These are phyloP conservation scores for Pyricularia sp. DNA, from an alignment of 2,329 filamentous ascomycete genomes.

Conservation along the genomic window DNA sequence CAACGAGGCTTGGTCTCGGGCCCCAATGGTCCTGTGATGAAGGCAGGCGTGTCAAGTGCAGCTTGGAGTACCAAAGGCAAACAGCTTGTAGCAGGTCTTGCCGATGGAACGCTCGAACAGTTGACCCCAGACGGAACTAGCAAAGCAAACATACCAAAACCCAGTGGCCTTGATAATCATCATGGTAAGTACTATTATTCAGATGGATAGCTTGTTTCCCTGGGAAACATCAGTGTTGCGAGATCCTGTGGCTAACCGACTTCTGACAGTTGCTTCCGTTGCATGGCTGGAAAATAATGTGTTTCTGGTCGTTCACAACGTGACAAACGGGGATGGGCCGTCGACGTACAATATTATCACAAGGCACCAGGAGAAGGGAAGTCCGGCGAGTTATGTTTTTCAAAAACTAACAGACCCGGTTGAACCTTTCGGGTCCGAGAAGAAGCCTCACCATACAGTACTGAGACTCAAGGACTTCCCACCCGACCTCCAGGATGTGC, in stretches of 20 bases:
- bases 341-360: constrained; percentile 76
- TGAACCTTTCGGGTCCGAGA: constrained; percentile 54
- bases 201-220: not conserved
- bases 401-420: constrained; percentile 70
- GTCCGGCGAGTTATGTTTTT: constrained; percentile 52
- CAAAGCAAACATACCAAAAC: constrained; percentile 71
- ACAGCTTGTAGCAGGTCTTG: constrained; percentile 79
- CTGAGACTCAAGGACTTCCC: constrained; percentile 70
- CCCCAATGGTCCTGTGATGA: constrained; percentile 54
- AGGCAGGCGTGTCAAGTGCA: constrained; percentile 68
- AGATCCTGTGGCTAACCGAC: not conserved
- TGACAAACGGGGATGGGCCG: constrained; percentile 40
- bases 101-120: constrained; percentile 70
- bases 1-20: constrained; percentile 49
- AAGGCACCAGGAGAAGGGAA: constrained; percentile 42
- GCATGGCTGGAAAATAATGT: constrained; percentile 83
- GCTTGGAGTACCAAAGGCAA: constrained; percentile 93
- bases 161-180: constrained; percentile 56
- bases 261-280: constrained; percentile 60
- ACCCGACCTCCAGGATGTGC: constrained; percentile 68
- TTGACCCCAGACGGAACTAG: constrained; percentile 72
- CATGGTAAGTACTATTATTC: constrained; percentile 48
- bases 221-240: not conserved
- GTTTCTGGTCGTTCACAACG: constrained; percentile 74
- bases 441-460: constrained; percentile 66